Base-by-base conservation (phyloP, 108 stramenopile genomes). In the Nannochloropsis salina region DNA sequence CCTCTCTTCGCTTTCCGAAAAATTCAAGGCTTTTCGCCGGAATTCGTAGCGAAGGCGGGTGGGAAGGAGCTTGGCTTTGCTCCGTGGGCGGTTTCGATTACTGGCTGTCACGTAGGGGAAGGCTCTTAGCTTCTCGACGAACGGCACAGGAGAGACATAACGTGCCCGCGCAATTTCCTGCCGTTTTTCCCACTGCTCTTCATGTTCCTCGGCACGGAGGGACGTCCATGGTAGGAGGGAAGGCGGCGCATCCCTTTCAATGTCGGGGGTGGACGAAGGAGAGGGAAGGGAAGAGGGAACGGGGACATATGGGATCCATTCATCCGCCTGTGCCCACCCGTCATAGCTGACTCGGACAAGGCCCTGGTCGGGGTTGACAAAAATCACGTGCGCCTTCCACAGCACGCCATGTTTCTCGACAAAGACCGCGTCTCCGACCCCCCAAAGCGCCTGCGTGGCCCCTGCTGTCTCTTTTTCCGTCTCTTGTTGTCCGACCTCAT, bases 61-160 rank as follows among this genome's bases (percentile, higher is more conserved):
- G 6, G 61, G 61, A 15, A 74, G 8, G 5, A 74, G n/a, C 61
- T n/a, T 74, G 6, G 20, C 61, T 6, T 74, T 74, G 6, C 61
- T 74, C 61, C 61, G 3, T 4, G 1, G 61, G 20, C 61, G 15
- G 6, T 74, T 74, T 4, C 61, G 61, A n/a, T 74, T 74, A 74
- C 61, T 74, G 61, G 61, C 61, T n/a, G 61, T 74, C 61, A 74
- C 61, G 61, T 74, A 74, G 61, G 61, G 6, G 61, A 74, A 74
- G 4, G 61, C 61, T 0, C n/a, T 74, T n/a, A 74, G n/a, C 61
- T 74, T 74, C 6, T 74, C 61, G 2, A 74, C 61, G 20, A 74
- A 15, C 61, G 61, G 61, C 8, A 74, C 3, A 74, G 61, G 61
- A 74, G 61, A n/a, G 8, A n/a, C n/a, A n/a, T 74, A 74, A 15